These are phyloP conservation scores for Neurospora intermedia DNA, from an alignment of 495 filamentous ascomycete species.

Conservation along the genomic window DNA sequence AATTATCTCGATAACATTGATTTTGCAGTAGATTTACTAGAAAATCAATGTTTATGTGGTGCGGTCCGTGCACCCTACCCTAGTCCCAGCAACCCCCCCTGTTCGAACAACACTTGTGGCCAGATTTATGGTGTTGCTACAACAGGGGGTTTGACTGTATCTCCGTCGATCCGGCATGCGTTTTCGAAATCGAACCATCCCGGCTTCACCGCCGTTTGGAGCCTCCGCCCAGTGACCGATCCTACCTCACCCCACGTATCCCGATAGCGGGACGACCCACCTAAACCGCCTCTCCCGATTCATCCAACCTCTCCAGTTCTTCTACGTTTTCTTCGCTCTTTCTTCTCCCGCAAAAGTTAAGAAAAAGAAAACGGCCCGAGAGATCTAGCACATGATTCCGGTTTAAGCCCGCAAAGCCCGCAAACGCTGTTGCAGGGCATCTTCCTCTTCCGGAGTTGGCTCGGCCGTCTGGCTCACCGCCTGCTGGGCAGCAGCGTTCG, in stretches of 20 bases:
- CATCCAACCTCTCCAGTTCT: neutral
- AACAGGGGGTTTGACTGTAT: too few relatives aligned
- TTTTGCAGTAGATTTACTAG: too few relatives aligned
- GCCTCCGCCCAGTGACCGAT: neutral
- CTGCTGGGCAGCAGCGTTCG: constrained; percentile 7
- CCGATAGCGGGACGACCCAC: neutral
- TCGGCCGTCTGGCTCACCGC: constrained; percentile 27
- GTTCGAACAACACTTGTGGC: too few relatives aligned
- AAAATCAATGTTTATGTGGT: too few relatives aligned
- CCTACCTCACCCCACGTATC: neutral
- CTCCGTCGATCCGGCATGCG: neutral
- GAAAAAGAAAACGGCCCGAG: neutral
- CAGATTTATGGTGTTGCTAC: too few relatives aligned
- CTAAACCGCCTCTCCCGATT: neutral
- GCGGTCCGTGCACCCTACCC: too few relatives aligned
- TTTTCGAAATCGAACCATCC: neutral
- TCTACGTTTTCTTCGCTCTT: neutral
- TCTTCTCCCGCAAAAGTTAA: neutral
- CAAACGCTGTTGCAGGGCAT: constrained; percentile 49
- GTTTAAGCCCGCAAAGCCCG: constrained; percentile 39
- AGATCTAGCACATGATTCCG: neutral
- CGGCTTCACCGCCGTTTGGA: neutral
- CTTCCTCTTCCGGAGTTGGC: constrained; percentile 51
- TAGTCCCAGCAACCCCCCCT: too few relatives aligned
- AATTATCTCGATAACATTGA: too few relatives aligned